Base-by-base conservation (phyloP, 495 filamentous ascomycete genomes). In the Aspergillus campestris region DNA sequence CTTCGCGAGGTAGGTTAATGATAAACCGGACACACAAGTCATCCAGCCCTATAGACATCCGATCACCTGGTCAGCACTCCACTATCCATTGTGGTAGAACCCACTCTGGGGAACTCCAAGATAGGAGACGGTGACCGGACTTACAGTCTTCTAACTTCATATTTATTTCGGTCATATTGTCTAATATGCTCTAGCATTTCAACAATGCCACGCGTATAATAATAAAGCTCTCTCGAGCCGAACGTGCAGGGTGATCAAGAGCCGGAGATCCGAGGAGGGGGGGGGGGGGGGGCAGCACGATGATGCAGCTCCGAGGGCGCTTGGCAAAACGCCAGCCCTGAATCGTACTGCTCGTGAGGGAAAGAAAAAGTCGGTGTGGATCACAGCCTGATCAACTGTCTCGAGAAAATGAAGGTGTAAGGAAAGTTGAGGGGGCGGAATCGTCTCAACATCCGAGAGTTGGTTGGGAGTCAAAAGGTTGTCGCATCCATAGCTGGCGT, bases 11-110 rank as follows among this genome's bases (percentile, higher is more conserved):
- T 39, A 95, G 75, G 67, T 97, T 96, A 58, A 97, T 87, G 56
- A 98, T 90, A 60, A 98, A 98, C 49, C 81, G 86, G 62, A 94
- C 88, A 64, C 87, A 94, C 38, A 96, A 75, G 69, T 96, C 89
- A 82, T 95, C 89, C 72, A 96, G 74, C 89, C 88, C 86, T 89
- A 59, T 53, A 49, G 35, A 43, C 28, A 43, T 44, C 34, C 39
- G 51, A 27, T 28, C n/a, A 28, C 27, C 15, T 10, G 24, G 44
- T 53, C 42, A 53, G 49, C 34, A 37, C 18, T 24, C 18, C 18
- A 24, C 18, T 24, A 1, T 24, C 18, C 18, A 24, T 24, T 24
- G 18, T 4, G 18, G 18, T 24, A 24, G 18, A 24, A 24, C 18
- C 18, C 18, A 24, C 18, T 24, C 33, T 24, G 40, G 42, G 42